phyloP scores from a whole-genome alignment of 2,329 filamentous ascomycete species.

The Zymoseptoria crescenta region DNA sequence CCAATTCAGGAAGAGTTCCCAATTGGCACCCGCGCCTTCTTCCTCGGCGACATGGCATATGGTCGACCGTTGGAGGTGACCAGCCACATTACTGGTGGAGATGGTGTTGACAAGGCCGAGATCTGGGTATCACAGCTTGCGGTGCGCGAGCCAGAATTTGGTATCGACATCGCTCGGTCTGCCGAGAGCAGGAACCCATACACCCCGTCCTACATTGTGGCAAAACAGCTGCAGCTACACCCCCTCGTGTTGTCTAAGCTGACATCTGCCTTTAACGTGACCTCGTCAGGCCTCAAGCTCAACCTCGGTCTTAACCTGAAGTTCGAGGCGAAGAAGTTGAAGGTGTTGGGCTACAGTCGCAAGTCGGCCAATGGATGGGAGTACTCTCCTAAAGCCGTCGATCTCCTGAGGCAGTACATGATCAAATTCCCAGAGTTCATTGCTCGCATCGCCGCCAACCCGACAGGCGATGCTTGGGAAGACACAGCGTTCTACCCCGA shows the following conservation, averaged over 20 bases:
- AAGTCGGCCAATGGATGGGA: conserved; percentile 87
- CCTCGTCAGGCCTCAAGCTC: conserved; percentile 70
- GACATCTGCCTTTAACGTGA: conserved; percentile 85
- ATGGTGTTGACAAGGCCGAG: conserved; percentile 62
- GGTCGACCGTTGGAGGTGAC: conserved; percentile 80
- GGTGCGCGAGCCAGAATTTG: conserved; percentile 72
- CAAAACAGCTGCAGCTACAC: conserved; percentile 71
- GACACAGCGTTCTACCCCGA: conserved; percentile 82
- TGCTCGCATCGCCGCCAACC: conserved; percentile 75
- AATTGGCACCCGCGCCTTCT: conserved; percentile 73
- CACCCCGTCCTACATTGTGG: conserved; percentile 79
- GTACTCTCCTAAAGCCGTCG: conserved; percentile 77
- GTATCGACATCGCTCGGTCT: conserved; percentile 61
- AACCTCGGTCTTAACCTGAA: conserved; percentile 95
- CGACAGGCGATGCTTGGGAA: conserved; percentile 72
- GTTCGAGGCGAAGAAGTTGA: conserved; percentile 90
- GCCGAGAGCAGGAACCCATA: conserved; percentile 69
- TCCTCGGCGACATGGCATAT: conserved; percentile 87
- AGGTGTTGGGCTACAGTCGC: conserved; percentile 90
- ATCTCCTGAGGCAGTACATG: conserved; percentile 82
- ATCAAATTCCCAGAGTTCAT: conserved; percentile 92
- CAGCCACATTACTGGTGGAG: conserved; percentile 53
- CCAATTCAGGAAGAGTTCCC: conserved; percentile 91
- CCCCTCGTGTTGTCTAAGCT: conserved; percentile 89
- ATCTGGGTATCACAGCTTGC: conserved; percentile 68